phyloP scores from a whole-genome alignment of 2,329 filamentous ascomycete species.

The Penicillium sp. region DNA sequence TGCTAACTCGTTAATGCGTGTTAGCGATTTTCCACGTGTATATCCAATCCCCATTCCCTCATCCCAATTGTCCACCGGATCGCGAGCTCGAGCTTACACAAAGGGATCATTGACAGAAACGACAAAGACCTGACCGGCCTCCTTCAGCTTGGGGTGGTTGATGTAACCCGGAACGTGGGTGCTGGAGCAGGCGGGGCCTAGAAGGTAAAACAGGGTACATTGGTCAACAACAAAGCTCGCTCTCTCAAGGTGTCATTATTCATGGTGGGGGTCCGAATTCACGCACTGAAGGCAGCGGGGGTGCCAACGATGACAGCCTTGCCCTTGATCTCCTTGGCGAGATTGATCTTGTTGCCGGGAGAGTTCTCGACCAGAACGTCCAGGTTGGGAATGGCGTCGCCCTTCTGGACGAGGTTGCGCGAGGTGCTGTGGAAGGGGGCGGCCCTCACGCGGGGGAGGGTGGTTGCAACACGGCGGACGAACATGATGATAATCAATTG shows the following conservation, averaged over 20 bases:
- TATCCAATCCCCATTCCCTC: neutral
- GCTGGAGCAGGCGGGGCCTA: slow-evolving; percentile 67
- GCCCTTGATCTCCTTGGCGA: slow-evolving; percentile 76
- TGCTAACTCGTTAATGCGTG: slow-evolving; percentile 58
- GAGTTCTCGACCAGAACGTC: slow-evolving; percentile 81
- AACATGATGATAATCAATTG: slow-evolving; percentile 40
- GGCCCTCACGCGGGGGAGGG: slow-evolving; percentile 39
- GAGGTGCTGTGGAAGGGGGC: slow-evolving; percentile 49
- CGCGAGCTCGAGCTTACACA: slow-evolving; percentile 66
- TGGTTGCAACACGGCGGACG: slow-evolving; percentile 44
- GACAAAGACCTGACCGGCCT: slow-evolving; percentile 84
- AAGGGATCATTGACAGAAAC: slow-evolving; percentile 94
- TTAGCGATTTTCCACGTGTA: slow-evolving; percentile 12
- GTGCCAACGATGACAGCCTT: slow-evolving; percentile 86
- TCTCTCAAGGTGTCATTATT: neutral
- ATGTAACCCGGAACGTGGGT: slow-evolving; percentile 87
- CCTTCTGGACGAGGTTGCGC: slow-evolving; percentile 68
- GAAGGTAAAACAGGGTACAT: neutral
- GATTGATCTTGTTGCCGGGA: slow-evolving; percentile 90
- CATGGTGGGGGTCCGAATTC: neutral
- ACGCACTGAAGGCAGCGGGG: slow-evolving; percentile 73
- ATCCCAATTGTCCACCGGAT: neutral
- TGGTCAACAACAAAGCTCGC: slow-evolving; percentile 18
- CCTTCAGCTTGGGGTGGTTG: slow-evolving; percentile 75
- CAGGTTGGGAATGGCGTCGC: slow-evolving; percentile 78